Base-by-base conservation (phyloP, 2,329 filamentous ascomycete genomes). In the Penicillium sp. region DNA sequence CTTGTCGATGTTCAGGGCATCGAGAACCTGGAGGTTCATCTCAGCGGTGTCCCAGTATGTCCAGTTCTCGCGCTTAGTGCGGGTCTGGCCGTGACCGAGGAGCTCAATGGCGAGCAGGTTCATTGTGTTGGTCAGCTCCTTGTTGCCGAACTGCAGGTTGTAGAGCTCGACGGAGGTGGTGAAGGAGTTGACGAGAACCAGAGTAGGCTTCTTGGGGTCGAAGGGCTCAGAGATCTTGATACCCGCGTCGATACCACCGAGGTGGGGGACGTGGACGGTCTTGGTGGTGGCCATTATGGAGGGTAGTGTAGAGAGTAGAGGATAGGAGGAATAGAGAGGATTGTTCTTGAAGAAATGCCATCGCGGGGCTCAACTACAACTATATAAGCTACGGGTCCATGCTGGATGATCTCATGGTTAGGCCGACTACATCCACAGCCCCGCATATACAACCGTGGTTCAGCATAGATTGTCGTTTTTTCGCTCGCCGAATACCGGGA, bases 61-160 rank as follows among this genome's bases (percentile, higher is more conserved):
- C 55, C 69, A 79, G 37, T 76, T 67, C 46, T 74, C 69, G 4
- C 58, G 52, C 22, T 64, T 61, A 8, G 69, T 69, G 10, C 69
- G 63, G 8, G 76, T 78, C 46, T 72, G 59, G 4, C 76, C 76
- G 56, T 79, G 76, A 20, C 77, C 77, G 7, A 79, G 68, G 4
- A 73, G 68, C 57, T 79, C 76, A 48, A 79, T 75, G n/a, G 76
- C 73, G n/a, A 79, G 52, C 9, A 79, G 62, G 47, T 79, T 78
- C 60, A 74, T 68, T 2, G 57, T 57, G 4, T 63, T 60, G 0
- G 62, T 68, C 6, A 75, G 52, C 3, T 56, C 44, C 13, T 57
- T 40, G 44, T 69, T 66, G 13, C 57, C 54, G 47, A 67, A 74
- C 47, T 74, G 72, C 10, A 58, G 43, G 1, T 54, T 50, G 58